Evolutionary conservation across 2,329 filamentous ascomycete genomes (phyloP), one percentile per base, ranked within the genome.

Genomic region (Metarhizium guizhouense): DNA sequence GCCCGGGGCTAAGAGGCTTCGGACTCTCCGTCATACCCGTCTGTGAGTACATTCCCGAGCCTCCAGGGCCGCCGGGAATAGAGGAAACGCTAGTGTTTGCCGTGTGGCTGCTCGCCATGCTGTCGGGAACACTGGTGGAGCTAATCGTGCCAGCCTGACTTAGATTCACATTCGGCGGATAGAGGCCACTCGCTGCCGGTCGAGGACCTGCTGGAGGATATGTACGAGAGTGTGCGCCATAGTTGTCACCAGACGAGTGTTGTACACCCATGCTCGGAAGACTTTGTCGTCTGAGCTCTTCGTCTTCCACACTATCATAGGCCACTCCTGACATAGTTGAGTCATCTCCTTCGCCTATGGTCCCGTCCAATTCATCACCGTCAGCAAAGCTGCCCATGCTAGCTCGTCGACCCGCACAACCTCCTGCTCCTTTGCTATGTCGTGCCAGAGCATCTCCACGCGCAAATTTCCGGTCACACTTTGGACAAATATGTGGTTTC

Each of bases 401-500:
- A 43, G 90, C 86, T 61, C 94, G 82, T 56, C 94, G 84, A 56
- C 94, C 94, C 13, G 95, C 94, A 72, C 94, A 99, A 51, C 94
- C 94, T 54, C 94, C 94, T 54, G 92, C 88, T 38, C 94, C 94
- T 72, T 97, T 97, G 68, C 90, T 95, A 69, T 99, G 94, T 58
- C 94, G 84, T 48, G 94, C 94, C 54, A 99, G 75, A 30, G 94
- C 94, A 76, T 99, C 94, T 13, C 94, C 94, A 61, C 94, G 86
- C 48, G 94, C 94, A 73, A 99, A 99, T 62, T 92, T 90, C 59
- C 94, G 84, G 61, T 95, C 90, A 69, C 94, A 99, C 69, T 95
- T 96, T 45, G 89, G 88, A 66, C 94, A 99, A 10, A 94, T 88
- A 65, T 99, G 94, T 13, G 92, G 92, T 65, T 95, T 86, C 74